Percentiles rank a stretch among this genome's conserved stretches.
Conservation (phyloP, 148 eudicot species). For the Beta vulgaris region DNA sequence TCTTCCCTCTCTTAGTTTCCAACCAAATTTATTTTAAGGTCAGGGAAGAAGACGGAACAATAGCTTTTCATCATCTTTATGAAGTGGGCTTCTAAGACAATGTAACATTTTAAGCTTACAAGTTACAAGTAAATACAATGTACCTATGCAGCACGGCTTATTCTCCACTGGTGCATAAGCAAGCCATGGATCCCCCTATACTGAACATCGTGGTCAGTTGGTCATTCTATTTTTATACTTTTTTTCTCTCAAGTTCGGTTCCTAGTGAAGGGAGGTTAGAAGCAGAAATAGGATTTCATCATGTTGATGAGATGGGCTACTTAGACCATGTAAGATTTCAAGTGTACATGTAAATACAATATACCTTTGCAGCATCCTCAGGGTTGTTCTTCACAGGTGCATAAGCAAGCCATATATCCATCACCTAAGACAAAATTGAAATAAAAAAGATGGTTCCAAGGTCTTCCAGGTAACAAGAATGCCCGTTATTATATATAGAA, state of each 20-base stretch:
- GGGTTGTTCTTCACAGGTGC: slow-evolving; percentile 99
- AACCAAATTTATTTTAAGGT: too few species aligned
- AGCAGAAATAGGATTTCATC: background rate
- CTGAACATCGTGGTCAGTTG: background rate
- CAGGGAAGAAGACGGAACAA: too few species aligned
- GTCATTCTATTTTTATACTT: background rate
- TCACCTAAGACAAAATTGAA: slow-evolving; percentile 46
- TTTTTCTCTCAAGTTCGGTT: background rate
- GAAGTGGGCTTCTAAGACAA: too few species aligned
- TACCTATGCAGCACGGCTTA: background rate
- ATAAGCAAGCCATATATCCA: slow-evolving; percentile 97
- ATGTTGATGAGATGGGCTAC: background rate
- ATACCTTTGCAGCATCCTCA: slow-evolving; percentile 98
- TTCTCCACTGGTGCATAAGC: background rate
- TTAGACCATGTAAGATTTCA: background rate
- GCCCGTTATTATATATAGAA: background rate
- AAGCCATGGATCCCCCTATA: background rate
- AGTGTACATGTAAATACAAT: background rate
- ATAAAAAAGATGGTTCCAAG: background rate
- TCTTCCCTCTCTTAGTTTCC: background rate
- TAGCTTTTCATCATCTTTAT: too few species aligned
- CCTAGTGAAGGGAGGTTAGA: background rate
- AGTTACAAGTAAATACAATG: background rate
- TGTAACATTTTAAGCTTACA: too few species aligned
- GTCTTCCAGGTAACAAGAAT: slow-evolving; percentile 1